These are phyloP conservation scores for Eragrostis curvula DNA, from an alignment of 176 grass and related monocot genomes.

Conservation along the genomic window DNA sequence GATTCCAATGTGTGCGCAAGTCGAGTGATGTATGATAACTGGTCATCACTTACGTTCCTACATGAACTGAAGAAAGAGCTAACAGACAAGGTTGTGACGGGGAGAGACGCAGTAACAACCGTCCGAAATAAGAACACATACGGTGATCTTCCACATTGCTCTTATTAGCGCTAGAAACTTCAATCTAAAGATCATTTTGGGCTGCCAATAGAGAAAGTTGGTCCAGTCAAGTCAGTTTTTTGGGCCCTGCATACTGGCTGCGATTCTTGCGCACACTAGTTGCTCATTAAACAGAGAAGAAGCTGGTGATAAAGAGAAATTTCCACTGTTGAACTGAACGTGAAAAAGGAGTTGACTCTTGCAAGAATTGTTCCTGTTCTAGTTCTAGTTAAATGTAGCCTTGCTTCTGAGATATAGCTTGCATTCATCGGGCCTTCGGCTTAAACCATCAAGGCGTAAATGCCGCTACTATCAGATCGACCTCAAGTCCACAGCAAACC, in stretches of 20 bases:
- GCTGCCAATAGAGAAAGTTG: not conserved
- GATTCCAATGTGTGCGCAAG: conserved; percentile 13
- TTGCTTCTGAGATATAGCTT: no score
- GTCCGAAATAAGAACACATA: not conserved
- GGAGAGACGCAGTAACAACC: no score
- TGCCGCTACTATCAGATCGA: no score
- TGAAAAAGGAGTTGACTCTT: not conserved
- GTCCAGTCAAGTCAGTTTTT: not conserved
- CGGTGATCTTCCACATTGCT: not conserved
- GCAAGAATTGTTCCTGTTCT: not conserved
- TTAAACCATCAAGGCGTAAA: no score
- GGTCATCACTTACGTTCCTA: not conserved
- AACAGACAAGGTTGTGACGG: not conserved
- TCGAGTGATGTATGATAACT: not conserved
- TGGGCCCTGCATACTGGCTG: not conserved
- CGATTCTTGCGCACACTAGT: not conserved
- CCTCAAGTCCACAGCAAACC: no score
- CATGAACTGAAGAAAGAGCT: not conserved
- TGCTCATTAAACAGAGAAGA: no score
- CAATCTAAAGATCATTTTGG: not conserved
- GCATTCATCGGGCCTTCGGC: no score
- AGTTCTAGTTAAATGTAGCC: no score
- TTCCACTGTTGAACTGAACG: no score
- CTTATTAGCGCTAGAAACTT: not conserved
- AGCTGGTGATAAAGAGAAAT: not conserved